Evolutionary conservation across 805 yeast genomes (phyloP), one percentile per base, ranked within the genome.

Genomic region (Komagataella populi): DNA sequence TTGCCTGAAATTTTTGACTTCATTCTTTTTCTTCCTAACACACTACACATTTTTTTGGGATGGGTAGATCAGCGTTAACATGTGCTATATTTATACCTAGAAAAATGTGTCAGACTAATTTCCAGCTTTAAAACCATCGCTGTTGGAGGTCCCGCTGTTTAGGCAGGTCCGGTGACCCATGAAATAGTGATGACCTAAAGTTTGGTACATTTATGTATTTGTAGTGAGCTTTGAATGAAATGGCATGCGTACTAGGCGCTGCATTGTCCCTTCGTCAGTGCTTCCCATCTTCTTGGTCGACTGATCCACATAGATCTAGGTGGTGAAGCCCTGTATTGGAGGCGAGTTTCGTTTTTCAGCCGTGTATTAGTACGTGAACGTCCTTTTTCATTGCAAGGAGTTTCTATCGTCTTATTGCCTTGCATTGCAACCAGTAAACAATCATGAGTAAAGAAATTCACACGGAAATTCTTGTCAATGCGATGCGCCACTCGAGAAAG

Each of bases 101-200:
- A 30, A 10, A 8, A 30, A 14, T 30, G 39, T 30, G 39, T 14
- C 4, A 30, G 39, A 30, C n/a, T 30, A 30, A 30, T 30, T 8
- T 30, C 39, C 93, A 82, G 80, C 87, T 83, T 84, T 87, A 88
- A 88, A 88, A 88, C 96, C 96, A 88, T 88, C 88, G 96, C 90
- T 80, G 87, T 83, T 83, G 67, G 89, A 87, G 96, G 95, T 84
- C 83, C 88, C 83, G 73, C 74, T 70, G 67, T 68, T 67, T 68
- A 73, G 83, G 77, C 39, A 30, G 39, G 39, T 10, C 39, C 39
- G 39, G 39, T 59, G 84, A 83, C 79, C 89, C 95, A 87, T 87
- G 95, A 87, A 83, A 81, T 75, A 86, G 90, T 84, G 96, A 87
- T 87, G 95, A 87, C 96, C 96, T 87, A 81, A 73, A 70, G 83